Percentiles rank a stretch among this genome's conserved stretches.
phyloP scores from a whole-genome alignment of 2,329 filamentous ascomycete species.

The Thielaviopsis punctulata region DNA sequence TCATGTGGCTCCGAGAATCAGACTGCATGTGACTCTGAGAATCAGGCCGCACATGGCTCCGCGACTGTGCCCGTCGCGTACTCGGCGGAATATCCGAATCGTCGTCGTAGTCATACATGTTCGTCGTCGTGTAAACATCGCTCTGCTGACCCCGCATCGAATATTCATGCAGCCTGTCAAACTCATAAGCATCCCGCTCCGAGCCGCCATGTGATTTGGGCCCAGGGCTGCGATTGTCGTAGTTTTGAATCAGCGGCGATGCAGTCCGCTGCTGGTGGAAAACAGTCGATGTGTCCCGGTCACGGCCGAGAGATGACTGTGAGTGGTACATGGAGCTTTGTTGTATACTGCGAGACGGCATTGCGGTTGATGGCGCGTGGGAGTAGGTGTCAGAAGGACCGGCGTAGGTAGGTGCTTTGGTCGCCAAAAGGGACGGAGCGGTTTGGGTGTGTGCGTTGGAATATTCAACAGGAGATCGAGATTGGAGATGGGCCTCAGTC shows the following conservation, averaged over 20 bases:
- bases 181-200: too few species aligned
- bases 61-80: conserved; percentile 15
- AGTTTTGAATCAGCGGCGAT: conserved; percentile 5
- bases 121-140: conserved; percentile 9
- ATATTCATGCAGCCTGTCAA: too few species aligned
- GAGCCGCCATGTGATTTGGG: not conserved
- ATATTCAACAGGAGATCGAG: conserved; percentile 1
- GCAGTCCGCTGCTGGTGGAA: not conserved
- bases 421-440: conserved; percentile 6
- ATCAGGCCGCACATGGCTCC: too few species aligned
- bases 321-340: conserved; percentile 6
- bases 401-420: not conserved
- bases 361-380: not conserved
- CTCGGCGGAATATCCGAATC: conserved; percentile 11
- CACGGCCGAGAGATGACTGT: not conserved
- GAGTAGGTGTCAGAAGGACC: not conserved
- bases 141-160: conserved; percentile 1
- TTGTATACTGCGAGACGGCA: conserved; percentile 3
- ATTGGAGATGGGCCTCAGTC: conserved; percentile 5
- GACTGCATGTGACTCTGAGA: conserved; percentile 17
- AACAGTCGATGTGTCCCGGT: not conserved
- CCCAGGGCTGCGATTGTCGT: not conserved
- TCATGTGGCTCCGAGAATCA: not conserved
- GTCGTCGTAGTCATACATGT: conserved; percentile 7
- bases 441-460: conserved; percentile 10